Evolutionary conservation across 1,284 basidiomycete genomes (phyloP), one percentile per base, ranked within the genome.

Genomic region (Apiotrichum brassicae): DNA sequence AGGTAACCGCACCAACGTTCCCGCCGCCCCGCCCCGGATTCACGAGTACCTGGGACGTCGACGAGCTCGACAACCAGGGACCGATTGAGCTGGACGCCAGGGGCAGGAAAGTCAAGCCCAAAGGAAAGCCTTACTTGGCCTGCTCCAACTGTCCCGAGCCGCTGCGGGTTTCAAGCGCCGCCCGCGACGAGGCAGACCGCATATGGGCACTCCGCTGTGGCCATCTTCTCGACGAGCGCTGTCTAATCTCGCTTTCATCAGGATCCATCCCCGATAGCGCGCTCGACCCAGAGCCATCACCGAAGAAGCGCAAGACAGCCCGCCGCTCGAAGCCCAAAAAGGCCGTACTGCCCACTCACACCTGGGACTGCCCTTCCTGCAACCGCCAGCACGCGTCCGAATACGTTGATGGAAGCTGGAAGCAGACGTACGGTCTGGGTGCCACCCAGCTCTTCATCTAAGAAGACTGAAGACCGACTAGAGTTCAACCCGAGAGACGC

Each of bases 121-220:
- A 39, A 19, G 49, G 41, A 11, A 45, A 32, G 26, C 55, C 62
- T 4, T 61, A 57, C 43, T 57, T 74, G 20, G 57, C 63, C 1
- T 74, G 72, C 51, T 56, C 61, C 1, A 51, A 51, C n/a, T 74
- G 72, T 37, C 41, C 56, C 14, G 57, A 59, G 1, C 62, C 65
- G 3, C 57, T 75, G 16, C 57, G 64, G 32, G 42, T 69, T 0
- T 66, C 65, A 2, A 47, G 61, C 28, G 66, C 61, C 0, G 62
- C 66, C 28, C 53, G 57, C 16, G 53, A 57, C 6, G 49, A 59
- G 2, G 61, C 56, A 6, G 71, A 72, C 49, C 46, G 63, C 23
- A 60, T 74, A 6, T 72, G 64, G 62, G 61, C 61, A 0, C 56
- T 74, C 9, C 59, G 65, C 33, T 74, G 73, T 40, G 73, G 73